Evolutionary conservation across 495 filamentous ascomycete genomes (phyloP).

Genomic region (Penicillium paradoxum): DNA sequence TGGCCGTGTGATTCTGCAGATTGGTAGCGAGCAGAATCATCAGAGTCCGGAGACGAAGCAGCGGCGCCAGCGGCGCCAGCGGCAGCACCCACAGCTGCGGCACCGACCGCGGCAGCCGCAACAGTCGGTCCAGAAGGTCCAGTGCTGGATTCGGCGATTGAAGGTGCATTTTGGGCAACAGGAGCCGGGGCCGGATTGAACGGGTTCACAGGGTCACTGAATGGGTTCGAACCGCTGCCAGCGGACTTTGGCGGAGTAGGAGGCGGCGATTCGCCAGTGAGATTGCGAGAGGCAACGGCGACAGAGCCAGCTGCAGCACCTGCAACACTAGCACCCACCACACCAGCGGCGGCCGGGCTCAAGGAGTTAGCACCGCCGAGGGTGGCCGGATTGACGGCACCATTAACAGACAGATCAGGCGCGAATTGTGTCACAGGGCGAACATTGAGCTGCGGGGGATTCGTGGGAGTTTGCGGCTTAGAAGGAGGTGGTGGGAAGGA

Average conservation of each 20-base stretch:
- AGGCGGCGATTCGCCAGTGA: constrained; percentile 35
- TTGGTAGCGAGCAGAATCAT: constrained; percentile 25
- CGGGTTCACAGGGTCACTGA: constrained; percentile 48
- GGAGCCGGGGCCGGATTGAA: constrained; percentile 37
- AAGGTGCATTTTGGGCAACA: constrained; percentile 11
- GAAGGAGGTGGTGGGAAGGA: constrained; percentile 34
- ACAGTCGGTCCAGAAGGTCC: constrained; percentile 23
- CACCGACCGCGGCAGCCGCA: constrained; percentile 36
- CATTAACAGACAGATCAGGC: constrained; percentile 55
- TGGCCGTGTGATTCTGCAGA: constrained; percentile 21
- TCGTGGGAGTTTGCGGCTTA: constrained; percentile 38
- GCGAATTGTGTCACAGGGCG: constrained; percentile 85
- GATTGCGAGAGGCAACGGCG: constrained; percentile 30
- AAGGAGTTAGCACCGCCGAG: constrained; percentile 29
- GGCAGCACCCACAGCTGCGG: constrained; percentile 33
- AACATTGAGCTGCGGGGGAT: constrained; percentile 77
- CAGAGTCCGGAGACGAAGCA: constrained; percentile 29
- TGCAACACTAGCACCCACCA: constrained; percentile 31
- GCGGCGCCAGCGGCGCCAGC: constrained; percentile 31
- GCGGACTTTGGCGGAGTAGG: constrained; percentile 37
- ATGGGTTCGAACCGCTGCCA: constrained; percentile 40
- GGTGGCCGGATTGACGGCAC: constrained; percentile 28
- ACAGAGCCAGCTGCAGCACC: constrained; percentile 26
- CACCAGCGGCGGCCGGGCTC: constrained; percentile 19
- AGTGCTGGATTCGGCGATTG: constrained; percentile 21